These are phyloP conservation scores for Trametes coccinea DNA, from an alignment of 768 basidiomycete genomes.

Conservation along the genomic window DNA sequence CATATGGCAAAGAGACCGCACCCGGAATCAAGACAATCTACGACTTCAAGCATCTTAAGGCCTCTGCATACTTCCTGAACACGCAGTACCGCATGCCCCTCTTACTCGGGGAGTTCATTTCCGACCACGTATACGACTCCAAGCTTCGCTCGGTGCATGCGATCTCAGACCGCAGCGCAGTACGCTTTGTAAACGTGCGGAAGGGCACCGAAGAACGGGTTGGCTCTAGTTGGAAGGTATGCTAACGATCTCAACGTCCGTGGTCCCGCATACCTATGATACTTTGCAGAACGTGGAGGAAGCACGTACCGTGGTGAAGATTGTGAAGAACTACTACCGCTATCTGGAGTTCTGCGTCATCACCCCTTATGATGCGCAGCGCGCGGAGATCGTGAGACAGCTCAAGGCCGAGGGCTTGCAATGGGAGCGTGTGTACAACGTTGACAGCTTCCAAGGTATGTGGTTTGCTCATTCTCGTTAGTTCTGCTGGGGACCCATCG, in stretches of 20 bases:
- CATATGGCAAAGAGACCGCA: slow-evolving; percentile 46
- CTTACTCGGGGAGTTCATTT: slow-evolving; percentile 51
- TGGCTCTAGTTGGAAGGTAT: slow-evolving; percentile 50
- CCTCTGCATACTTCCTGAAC: slow-evolving; percentile 41
- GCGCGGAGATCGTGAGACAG: slow-evolving; percentile 40
- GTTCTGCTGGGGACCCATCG: background rate
- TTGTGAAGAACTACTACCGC: slow-evolving; percentile 45
- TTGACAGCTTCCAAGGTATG: slow-evolving; percentile 57
- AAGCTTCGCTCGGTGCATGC: slow-evolving; percentile 42
- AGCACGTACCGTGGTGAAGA: slow-evolving; percentile 39
- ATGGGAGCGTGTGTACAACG: slow-evolving; percentile 49
- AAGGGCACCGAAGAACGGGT: slow-evolving; percentile 39
- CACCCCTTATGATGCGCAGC: slow-evolving; percentile 56
- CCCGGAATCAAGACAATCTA: slow-evolving; percentile 46
- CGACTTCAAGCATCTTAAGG: slow-evolving; percentile 43
- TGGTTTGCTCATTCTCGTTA: background rate
- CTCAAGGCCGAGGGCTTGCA: slow-evolving; percentile 38
- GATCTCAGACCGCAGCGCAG: slow-evolving; percentile 36
- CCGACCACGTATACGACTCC: slow-evolving; percentile 41
- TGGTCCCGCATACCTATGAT: background rate
- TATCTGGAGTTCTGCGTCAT: slow-evolving; percentile 45
- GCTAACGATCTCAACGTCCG: background rate
- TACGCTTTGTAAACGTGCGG: slow-evolving; percentile 46
- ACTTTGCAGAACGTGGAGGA: slow-evolving; percentile 43
- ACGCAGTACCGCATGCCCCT: slow-evolving; percentile 47